Percentiles rank a stretch among this genome's conserved stretches.
Evolutionary conservation across 2,329 filamentous ascomycete species (phyloP).

Genomic region (Alternaria solani): DNA sequence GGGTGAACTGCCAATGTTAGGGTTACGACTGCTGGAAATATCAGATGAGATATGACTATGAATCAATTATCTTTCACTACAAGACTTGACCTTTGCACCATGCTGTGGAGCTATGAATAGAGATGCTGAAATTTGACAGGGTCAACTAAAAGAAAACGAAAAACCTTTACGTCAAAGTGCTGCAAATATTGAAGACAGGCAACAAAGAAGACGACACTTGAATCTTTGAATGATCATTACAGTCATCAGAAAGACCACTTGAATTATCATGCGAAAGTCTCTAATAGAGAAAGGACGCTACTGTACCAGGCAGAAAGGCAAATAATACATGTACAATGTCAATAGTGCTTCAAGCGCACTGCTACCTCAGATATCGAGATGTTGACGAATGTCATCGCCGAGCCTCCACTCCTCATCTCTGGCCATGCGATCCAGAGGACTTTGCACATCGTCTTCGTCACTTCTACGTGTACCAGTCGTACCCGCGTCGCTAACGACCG

Average conservation of each 20-base stretch:
- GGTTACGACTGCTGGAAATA: neutral
- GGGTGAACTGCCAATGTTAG: constrained; percentile 1
- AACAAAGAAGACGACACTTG: neutral
- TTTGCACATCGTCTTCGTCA: constrained; percentile 60
- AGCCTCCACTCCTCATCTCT: constrained; percentile 73
- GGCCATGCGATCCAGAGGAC: constrained; percentile 59
- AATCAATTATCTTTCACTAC: neutral
- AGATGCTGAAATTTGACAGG: neutral
- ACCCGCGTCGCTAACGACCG: constrained; percentile 40
- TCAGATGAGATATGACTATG: neutral
- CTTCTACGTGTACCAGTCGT: constrained; percentile 44
- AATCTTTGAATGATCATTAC: neutral
- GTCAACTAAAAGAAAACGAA: no score
- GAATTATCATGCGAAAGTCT: neutral
- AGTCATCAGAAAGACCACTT: neutral
- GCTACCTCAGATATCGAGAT: constrained; percentile 64
- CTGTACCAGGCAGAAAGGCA: neutral
- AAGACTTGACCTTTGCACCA: neutral
- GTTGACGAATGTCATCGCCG: constrained; percentile 85
- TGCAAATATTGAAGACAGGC: neutral
- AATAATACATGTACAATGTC: neutral
- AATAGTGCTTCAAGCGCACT: neutral
- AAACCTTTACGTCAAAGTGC: neutral
- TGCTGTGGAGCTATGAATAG: neutral
- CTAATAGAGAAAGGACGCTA: neutral